Evolutionary conservation across 495 filamentous ascomycete genomes (phyloP).

Genomic region (Cairneyella variabilis): DNA sequence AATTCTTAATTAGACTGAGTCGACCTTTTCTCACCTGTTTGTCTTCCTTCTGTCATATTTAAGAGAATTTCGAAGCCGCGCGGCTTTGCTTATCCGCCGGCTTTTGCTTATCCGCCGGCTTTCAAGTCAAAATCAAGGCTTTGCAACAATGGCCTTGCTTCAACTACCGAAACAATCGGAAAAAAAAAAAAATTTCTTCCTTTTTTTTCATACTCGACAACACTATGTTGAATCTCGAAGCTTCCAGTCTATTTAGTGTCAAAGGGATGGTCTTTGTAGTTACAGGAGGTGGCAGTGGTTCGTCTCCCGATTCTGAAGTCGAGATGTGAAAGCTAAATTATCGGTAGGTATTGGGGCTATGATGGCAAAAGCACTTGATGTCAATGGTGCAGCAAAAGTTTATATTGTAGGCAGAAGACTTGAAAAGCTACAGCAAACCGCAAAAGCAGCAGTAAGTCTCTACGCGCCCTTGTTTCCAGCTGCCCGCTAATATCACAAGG

Average conservation of each 20-base stretch:
- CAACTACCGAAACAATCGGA: no score
- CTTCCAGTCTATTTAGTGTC: slow-evolving; percentile 46
- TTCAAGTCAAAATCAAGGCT: no score
- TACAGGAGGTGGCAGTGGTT: slow-evolving; percentile 55
- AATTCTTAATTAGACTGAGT: no score
- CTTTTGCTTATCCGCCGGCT: no score
- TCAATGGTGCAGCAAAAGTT: slow-evolving; percentile 64
- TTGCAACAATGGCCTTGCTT: no score
- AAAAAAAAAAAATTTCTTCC: no score
- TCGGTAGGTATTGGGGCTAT: slow-evolving; percentile 58
- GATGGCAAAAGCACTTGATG: slow-evolving; percentile 59
- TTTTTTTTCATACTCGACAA: no score
- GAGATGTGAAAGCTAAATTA: background rate
- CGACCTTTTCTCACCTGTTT: no score
- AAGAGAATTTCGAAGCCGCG: no score
- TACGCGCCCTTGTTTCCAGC: background rate
- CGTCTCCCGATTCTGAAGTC: background rate
- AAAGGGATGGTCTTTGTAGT: slow-evolving; percentile 57
- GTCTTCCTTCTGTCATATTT: no score
- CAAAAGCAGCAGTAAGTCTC: slow-evolving; percentile 3
- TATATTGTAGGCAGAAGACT: slow-evolving; percentile 64
- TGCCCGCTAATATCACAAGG: background rate
- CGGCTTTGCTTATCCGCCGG: no score
- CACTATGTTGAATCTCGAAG: slow-evolving; percentile 27
- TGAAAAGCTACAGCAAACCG: slow-evolving; percentile 43